Conservation (phyloP, 2,329 filamentous ascomycete genomes). For the Hortaea werneckii region DNA sequence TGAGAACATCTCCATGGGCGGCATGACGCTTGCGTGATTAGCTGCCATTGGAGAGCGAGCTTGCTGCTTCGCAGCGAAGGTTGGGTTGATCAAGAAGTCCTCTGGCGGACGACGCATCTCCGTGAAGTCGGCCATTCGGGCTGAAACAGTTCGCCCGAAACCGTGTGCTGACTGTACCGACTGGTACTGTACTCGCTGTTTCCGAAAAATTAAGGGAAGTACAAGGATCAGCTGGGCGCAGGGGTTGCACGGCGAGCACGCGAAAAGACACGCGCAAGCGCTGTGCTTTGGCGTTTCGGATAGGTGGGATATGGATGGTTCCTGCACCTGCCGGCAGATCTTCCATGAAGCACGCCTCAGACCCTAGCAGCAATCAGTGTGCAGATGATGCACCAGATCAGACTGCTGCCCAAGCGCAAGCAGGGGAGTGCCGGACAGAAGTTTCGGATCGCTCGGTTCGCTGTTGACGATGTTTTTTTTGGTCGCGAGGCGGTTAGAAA, state of each 20-base stretch:
- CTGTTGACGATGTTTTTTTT: too few relatives aligned
- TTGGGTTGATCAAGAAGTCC: conserved; percentile 12
- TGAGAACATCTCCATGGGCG: conserved; percentile 1
- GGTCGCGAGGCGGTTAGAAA: too few relatives aligned
- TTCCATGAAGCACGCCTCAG: neutral
- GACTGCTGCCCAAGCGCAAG: neutral
- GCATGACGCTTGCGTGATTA: neutral
- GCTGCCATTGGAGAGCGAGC: neutral
- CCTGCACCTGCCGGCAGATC: neutral
- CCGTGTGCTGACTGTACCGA: neutral
- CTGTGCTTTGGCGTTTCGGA: neutral
- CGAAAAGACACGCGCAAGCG: conserved; percentile 5
- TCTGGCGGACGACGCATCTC: conserved; percentile 5
- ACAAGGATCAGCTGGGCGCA: conserved; percentile 1
- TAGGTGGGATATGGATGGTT: too few relatives aligned
- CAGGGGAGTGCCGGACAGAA: too few relatives aligned
- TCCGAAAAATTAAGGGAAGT: neutral
- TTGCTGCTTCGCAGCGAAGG: neutral
- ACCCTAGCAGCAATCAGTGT: conserved; percentile 1
- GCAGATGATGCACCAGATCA: neutral
- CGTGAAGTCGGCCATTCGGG: neutral
- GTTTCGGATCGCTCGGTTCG: too few relatives aligned
- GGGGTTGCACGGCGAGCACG: conserved; percentile 8
- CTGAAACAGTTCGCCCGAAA: neutral
- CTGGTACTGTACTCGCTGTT: too few relatives aligned